phyloP scores from a whole-genome alignment of 352 stramenopile genomes.

The Globisporangium spinosum region DNA sequence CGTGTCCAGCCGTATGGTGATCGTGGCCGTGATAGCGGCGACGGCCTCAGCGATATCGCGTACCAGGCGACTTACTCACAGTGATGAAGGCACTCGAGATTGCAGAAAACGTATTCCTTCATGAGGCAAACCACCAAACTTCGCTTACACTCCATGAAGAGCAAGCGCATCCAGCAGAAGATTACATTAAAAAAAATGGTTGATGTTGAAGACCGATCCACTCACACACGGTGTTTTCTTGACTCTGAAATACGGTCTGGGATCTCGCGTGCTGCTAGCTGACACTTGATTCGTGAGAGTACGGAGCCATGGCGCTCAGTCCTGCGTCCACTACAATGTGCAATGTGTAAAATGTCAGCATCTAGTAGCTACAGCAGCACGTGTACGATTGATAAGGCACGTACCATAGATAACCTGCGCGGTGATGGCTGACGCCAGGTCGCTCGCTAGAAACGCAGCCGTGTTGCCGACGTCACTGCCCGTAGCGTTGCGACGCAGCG shows the following conservation, averaged over 20 bases:
- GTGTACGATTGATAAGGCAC: conserved; percentile 8
- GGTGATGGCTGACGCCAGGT: conserved; percentile 72
- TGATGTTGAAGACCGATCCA: background rate
- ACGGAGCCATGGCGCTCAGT: conserved; percentile 52
- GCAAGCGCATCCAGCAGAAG: background rate
- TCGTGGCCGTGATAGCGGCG: background rate
- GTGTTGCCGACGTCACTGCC: conserved; percentile 75
- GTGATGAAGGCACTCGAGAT: background rate
- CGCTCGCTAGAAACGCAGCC: conserved; percentile 76
- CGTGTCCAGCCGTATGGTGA: background rate
- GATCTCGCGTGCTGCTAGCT: background rate
- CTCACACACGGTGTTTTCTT: background rate
- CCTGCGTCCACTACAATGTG: conserved; percentile 59
- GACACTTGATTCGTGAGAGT: conserved; percentile 21
- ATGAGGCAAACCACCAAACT: background rate
- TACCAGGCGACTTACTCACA: background rate
- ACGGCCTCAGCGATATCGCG: background rate
- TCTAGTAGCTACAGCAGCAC: background rate
- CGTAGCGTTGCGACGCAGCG: conserved; percentile 69
- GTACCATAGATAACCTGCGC: conserved; percentile 88
- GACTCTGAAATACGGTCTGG: background rate
- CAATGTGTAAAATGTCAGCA: background rate
- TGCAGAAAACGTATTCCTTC: background rate
- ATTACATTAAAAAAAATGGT: background rate
- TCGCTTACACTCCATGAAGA: background rate